A percentile compares a stretch with the other conserved stretches of the same genome.
These are phyloP conservation scores for Ogataea saltuana DNA, from an alignment of 805 yeast species.

Conservation along the genomic window DNA sequence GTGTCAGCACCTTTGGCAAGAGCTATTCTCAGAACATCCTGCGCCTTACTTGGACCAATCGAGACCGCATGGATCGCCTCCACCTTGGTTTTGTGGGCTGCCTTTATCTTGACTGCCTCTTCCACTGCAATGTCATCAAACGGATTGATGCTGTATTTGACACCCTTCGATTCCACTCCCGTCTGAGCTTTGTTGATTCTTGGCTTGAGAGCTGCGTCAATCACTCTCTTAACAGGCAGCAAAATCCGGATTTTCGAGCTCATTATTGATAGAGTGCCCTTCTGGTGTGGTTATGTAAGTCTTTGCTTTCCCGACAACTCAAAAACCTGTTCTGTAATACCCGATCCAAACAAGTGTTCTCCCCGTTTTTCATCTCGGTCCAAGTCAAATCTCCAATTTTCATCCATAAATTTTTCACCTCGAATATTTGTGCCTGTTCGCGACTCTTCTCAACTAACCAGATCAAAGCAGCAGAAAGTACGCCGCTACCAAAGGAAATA, in stretches of 20 bases:
- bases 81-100: constrained; percentile 62
- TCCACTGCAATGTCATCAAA: constrained; percentile 97
- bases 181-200: constrained; percentile 83
- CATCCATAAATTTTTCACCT: background rate
- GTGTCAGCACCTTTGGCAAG: constrained; percentile 94
- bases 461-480: background rate
- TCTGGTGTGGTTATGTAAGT: background rate
- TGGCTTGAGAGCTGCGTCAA: constrained; percentile 92
- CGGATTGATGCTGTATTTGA: constrained; percentile 91
- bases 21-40: constrained; percentile 84
- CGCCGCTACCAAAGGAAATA: background rate
- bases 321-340: too few relatives aligned
- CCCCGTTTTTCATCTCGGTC: background rate
- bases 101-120: constrained; percentile 82
- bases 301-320: background rate
- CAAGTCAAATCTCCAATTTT: background rate
- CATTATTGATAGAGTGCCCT: constrained; percentile 24
- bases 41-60: constrained; percentile 83
- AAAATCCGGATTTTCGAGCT: constrained; percentile 64
- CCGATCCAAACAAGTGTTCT: background rate
- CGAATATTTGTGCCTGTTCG: background rate
- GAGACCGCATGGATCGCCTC: constrained; percentile 89
- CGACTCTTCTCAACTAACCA: too few relatives aligned
- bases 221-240: constrained; percentile 93
- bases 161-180: constrained; percentile 85